Conservation (phyloP, 768 basidiomycete genomes). For the Tricholoma terreum region DNA sequence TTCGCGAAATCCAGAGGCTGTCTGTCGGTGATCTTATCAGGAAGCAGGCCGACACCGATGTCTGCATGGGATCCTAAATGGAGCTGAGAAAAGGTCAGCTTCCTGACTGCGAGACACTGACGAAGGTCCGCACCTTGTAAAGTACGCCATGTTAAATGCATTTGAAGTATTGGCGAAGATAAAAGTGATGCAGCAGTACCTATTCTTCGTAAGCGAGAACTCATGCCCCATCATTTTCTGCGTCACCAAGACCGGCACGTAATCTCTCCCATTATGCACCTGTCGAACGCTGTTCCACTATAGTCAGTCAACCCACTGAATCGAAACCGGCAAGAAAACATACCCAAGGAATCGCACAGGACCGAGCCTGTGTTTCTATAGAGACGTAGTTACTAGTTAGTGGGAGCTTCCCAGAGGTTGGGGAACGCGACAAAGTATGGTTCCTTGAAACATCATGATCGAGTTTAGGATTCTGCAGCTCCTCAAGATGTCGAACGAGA, state of each 20-base stretch:
- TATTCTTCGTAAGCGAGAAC: conserved; percentile 87
- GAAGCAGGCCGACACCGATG: too few relatives aligned
- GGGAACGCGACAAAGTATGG: conserved; percentile 95
- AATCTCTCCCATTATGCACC: conserved; percentile 94
- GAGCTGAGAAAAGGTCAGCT: too few relatives aligned
- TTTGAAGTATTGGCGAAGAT: too few relatives aligned
- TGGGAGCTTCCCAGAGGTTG: conserved; percentile 74
- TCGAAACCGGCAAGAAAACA: conserved; percentile 20
- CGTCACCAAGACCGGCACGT: conserved; percentile 79
- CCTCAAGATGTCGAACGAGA: background rate
- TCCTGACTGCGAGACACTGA: too few relatives aligned
- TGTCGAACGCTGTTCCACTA: conserved; percentile 56
- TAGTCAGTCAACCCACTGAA: background rate
- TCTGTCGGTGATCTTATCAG: too few relatives aligned
- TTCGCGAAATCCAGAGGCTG: too few relatives aligned
- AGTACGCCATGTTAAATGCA: too few relatives aligned
- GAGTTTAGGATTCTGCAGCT: background rate
- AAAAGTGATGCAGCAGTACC: too few relatives aligned
- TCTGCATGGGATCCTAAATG: too few relatives aligned
- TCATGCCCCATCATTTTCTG: conserved; percentile 99
- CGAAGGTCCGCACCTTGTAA: too few relatives aligned
- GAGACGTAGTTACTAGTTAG: conserved; percentile 81
- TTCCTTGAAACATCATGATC: too few relatives aligned
- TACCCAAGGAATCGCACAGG: conserved; percentile 96
- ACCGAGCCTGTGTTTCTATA: conserved; percentile 82